Percentiles rank a stretch among this genome's conserved stretches.
Conservation (phyloP, 768 basidiomycete species). For the Cystofilobasidium macerans region DNA sequence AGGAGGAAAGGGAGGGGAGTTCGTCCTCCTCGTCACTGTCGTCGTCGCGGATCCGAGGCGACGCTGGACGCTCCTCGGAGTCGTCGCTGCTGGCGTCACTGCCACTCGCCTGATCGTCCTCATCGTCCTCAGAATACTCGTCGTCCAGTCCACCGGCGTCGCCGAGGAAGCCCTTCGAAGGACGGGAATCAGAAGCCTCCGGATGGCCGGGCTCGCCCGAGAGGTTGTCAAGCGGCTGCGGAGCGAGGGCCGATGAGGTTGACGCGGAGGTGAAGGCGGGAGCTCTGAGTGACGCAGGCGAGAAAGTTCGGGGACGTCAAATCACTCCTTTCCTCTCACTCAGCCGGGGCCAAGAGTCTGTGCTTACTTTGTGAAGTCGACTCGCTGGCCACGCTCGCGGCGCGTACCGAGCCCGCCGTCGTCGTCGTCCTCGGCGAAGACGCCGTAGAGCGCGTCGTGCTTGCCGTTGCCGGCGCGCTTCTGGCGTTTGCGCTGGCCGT, state of each 20-base stretch:
- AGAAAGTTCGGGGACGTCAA: not conserved
- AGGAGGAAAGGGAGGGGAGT: not conserved
- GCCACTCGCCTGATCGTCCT: constrained; percentile 4
- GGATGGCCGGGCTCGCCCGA: not conserved
- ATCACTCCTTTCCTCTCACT: not conserved
- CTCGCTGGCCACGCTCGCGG: not conserved
- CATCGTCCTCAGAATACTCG: not conserved
- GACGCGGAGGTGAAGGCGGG: constrained; percentile 9
- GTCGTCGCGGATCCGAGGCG: constrained; percentile 14
- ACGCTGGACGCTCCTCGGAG: not conserved
- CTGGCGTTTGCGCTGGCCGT: constrained; percentile 46
- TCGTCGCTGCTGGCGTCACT: constrained; percentile 7
- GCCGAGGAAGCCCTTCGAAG: not conserved
- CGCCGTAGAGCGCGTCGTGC: constrained; percentile 64
- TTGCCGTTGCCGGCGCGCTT: constrained; percentile 46
- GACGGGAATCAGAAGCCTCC: not conserved
- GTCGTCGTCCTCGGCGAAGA: constrained; percentile 62
- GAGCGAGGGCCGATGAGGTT: constrained; percentile 2
- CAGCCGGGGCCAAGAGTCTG: not conserved
- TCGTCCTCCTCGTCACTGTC: constrained; percentile 14
- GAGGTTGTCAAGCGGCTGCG: not conserved
- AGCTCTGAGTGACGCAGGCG: constrained; percentile 6
- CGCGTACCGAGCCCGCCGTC: constrained; percentile 39
- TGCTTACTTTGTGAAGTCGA: constrained; percentile 22
- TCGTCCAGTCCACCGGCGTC: constrained; percentile 1